Base-by-base conservation (phyloP, 805 yeast species). In the Starmerella kuoi region DNA sequence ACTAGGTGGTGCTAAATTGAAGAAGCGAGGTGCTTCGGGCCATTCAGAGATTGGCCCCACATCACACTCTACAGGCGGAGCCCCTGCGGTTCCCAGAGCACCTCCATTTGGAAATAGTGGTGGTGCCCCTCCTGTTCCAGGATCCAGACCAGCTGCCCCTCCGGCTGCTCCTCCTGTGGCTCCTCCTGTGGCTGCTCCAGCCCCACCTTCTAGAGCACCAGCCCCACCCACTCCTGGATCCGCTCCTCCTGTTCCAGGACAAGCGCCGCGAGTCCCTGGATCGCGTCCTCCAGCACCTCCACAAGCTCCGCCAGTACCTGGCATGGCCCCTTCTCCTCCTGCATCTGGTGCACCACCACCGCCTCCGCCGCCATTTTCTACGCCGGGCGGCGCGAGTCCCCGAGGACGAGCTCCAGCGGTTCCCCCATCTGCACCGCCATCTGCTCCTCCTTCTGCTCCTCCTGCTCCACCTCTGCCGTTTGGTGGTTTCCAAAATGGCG, bases 1-100 rank as follows among this genome's bases (percentile, higher is more conserved):
- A 3, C 37, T 49, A 3, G 52, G 52, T 18, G 48, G 50, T 7
- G 40, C 51, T 3, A 45, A 46, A 18, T 36, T 49, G 20, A 38
- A 38, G 26, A 42, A 39, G n/a, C 38, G 51, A 3, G 49, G 49
- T 5, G 19, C 37, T 2, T 5, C 39, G 5, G 39, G 31, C 2
- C n/a, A 21, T 21, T 23, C 26, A 2, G 39, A 31, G 8, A 40
- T 40, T 2, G 37, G 31, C 3, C 49, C 43, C 5, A 18, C 48
- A 4, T n/a, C 18, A 9, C 47, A 33, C 17, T 22, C 43, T 9
- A 41, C 39, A 15, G 40, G 41, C 31, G 41, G 45, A 7, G 46
- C 46, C 19, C 46, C 46, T 3, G 21, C 46, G 4, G 37, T 28
- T 3, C 46, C 46, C 19, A 27, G 31, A n/a, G 40, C 28, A 3